Base-by-base conservation (phyloP, 225 moss, liverwort and hornwort genomes). In the Pseudoscleropodium purum region DNA sequence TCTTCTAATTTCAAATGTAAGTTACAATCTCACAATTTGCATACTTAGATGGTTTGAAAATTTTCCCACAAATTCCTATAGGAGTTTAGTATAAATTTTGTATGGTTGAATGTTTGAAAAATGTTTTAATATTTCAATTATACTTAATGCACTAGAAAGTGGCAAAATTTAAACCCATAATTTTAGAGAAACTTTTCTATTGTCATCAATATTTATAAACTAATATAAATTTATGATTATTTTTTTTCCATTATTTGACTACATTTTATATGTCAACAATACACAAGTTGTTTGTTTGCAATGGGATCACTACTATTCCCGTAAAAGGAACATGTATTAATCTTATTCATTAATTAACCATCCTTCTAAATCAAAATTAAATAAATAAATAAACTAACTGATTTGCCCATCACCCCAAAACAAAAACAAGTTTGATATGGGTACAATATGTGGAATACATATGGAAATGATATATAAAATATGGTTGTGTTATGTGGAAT, bases 21-120 rank as follows among this genome's bases (percentile, higher is more conserved):
- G 14, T 52, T 68, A 11, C 11, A 11, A 20, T 21, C 1, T 20
- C 2, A 2, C 12, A n/a, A 68, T 37, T 2, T 37, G 12, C 2
- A 2, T 3, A 2, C 0, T 68, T 6, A 16, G 18, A 68, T 68
- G 20, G 37, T 19, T 6, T 2, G 0, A 11, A 20, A 2, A 5
- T 9, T 15, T 34, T 66, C 19, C 11, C 1, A 34, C 4, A 21
- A 12, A 21, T 4, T 68, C 5, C 6, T n/a, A 67, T 10, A 11
- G 2, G 20, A 67, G 36, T 36, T 9, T 19, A 9, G 5, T 68
- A 19, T 3, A 68, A 7, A 68, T n/a, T 11, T 37, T 68, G 10
- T 6, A 68, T 12, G 21, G 4, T n/a, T 12, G 10, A 68, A 68
- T 68, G 37, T 12, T 37, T 21, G 3, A 67, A 67, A 20, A 19